A percentile compares a stretch with the other conserved stretches of the same genome.
Conservation (phyloP, 2,329 filamentous ascomycete species). For the Penicillium sp. region DNA sequence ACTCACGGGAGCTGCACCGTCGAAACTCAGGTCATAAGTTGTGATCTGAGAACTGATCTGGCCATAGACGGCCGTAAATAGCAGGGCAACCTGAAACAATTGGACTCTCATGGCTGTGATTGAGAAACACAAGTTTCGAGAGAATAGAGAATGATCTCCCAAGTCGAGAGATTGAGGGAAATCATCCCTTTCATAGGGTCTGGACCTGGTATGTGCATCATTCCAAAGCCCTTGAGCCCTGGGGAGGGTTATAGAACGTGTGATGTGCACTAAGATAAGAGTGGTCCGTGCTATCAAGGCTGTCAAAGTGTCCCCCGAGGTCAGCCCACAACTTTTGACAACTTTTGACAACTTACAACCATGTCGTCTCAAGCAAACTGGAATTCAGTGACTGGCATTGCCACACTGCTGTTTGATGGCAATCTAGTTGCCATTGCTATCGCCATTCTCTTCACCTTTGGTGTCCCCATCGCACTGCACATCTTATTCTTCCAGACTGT, state of each 20-base stretch:
- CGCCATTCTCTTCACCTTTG: slow-evolving; percentile 67
- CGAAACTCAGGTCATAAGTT: slow-evolving; percentile 48
- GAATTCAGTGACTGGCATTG: slow-evolving; percentile 38
- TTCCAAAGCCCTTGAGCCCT: neutral
- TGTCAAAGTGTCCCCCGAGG: neutral
- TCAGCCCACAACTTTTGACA: slow-evolving; percentile 2
- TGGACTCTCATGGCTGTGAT: slow-evolving; percentile 30
- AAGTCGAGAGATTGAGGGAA: neutral
- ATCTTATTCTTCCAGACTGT: slow-evolving; percentile 65
- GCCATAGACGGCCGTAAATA: slow-evolving; percentile 38
- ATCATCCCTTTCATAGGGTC: slow-evolving; percentile 6
- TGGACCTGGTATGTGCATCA: slow-evolving; percentile 3
- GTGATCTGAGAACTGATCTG: slow-evolving; percentile 47
- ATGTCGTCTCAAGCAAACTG: slow-evolving; percentile 36
- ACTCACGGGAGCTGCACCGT: slow-evolving; percentile 50
- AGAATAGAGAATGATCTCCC: neutral
- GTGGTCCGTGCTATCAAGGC: slow-evolving; percentile 2
- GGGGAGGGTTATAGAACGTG: neutral
- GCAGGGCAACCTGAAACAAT: slow-evolving; percentile 33
- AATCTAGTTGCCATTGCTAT: slow-evolving; percentile 55
- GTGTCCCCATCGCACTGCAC: slow-evolving; percentile 76
- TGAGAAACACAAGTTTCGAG: slow-evolving; percentile 2
- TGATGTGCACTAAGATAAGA: slow-evolving; percentile 1
- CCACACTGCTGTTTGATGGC: slow-evolving; percentile 44
- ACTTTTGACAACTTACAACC: slow-evolving; percentile 8